Base-by-base conservation (phyloP, 768 basidiomycete genomes). In the Calocybe indica region DNA sequence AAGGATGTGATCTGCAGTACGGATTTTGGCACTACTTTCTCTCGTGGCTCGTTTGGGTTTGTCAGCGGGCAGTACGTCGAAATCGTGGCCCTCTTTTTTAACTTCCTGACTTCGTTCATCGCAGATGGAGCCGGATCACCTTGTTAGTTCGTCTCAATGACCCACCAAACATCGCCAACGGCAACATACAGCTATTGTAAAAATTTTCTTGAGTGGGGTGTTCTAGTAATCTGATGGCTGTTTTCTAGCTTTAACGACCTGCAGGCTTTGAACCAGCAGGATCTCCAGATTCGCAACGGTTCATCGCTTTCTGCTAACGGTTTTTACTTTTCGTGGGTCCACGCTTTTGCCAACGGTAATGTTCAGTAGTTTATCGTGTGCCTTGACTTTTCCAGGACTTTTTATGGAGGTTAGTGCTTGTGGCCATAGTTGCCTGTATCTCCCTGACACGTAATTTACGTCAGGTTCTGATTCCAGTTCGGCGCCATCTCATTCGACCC, bases 111-210 rank as follows among this genome's bases (percentile, higher is more conserved):
- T 22, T 22, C 22, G 22, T 22, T 44, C 50, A 38, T 37, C 13
- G 13, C 37, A 83, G 80, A 55, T 90, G 88, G 89, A 81, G 78
- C 51, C 72, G 74, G 10, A 62, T 93, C 33, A 76, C 85, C n/a
- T 62, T 92, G 44, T 68, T 90, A 9, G 83, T 91, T n/a, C 80
- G 83, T 45, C 62, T 92, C 49, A 95, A 93, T 60, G 70, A 79
- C 41, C 85, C 85, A 0, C 69, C 74, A 7, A 69, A 76, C 46
- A 64, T 72, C 11, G 82, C 85, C n/a, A 92, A 92, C 59, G 92
- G 90, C 22, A 73, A 85, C 51, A 65, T 92, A 15, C 63, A 73
- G 47, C 63, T 88, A 11, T 88, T 80, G 86, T 88, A 49, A 52
- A 88, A 22, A 2, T 22, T 22, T 22, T 22, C 22, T 4, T 22